Conservation (phyloP, 345 rosid genomes). For the Microcos paniculata region DNA sequence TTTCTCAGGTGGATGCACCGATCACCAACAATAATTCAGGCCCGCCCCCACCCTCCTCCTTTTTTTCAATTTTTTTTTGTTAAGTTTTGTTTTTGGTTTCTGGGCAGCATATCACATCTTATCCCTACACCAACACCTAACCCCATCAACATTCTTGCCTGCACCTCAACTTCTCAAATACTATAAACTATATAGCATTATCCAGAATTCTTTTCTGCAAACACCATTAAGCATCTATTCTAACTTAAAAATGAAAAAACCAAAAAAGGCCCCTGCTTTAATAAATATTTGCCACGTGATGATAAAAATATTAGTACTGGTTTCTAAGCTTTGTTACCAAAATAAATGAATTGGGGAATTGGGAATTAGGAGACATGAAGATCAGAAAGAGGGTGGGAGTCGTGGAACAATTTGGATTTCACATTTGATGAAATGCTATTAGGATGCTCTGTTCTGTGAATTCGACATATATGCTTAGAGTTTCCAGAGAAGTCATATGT, state of each 20-base stretch:
- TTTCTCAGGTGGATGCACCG: neutral
- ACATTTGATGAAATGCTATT: neutral
- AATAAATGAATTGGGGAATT: neutral
- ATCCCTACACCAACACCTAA: conserved; percentile 2
- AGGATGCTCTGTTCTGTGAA: neutral
- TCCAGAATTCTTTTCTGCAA: neutral
- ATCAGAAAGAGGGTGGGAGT: neutral
- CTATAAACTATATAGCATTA: neutral
- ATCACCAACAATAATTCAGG: neutral
- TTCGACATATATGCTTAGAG: too few species aligned
- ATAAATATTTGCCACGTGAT: neutral
- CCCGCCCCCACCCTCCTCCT: too few species aligned
- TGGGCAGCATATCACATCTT: conserved; percentile 2
- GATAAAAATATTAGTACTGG: neutral
- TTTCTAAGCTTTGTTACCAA: neutral
- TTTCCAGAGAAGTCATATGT: too few species aligned
- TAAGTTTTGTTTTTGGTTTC: neutral
- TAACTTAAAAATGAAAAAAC: neutral
- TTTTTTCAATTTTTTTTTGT: too few species aligned
- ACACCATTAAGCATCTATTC: conserved; percentile 3
- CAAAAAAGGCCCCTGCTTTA: neutral
- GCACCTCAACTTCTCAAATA: neutral
- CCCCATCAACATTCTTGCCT: neutral
- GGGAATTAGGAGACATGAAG: neutral
- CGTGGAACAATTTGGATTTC: conserved; percentile 1